Conservation (phyloP, 164 flowering plant species). For the Akebia trifoliata region DNA sequence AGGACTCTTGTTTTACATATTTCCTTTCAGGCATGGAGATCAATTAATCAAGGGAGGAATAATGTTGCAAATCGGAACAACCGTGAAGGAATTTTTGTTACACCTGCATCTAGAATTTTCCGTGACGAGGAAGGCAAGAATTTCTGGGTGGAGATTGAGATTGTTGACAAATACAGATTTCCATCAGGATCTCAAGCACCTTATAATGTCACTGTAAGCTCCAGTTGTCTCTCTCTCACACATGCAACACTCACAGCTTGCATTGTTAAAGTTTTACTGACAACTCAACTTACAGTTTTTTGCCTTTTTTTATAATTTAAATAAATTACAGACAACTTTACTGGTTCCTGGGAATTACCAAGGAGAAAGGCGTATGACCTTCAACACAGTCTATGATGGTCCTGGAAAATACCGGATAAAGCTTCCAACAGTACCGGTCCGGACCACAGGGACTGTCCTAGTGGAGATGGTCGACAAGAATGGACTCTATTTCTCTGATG, state of each 20-base stretch:
- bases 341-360: slow-evolving; percentile 97
- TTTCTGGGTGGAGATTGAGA: slow-evolving; percentile 96
- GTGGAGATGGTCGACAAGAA: slow-evolving; percentile 96
- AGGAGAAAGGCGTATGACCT: slow-evolving; percentile 79
- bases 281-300: too few species aligned
- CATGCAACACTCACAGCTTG: too few species aligned
- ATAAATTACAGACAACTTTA: slow-evolving; percentile 60
- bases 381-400: slow-evolving; percentile 47
- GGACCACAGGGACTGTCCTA: slow-evolving; percentile 89
- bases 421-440: slow-evolving; percentile 79
- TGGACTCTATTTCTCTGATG: slow-evolving; percentile 83
- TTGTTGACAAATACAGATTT: slow-evolving; percentile 68
- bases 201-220: slow-evolving; percentile 88
- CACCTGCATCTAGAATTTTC: slow-evolving; percentile 78
- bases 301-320: too few species aligned
- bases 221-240: neutral
- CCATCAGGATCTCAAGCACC: slow-evolving; percentile 90
- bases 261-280: too few species aligned
- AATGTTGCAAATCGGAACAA: slow-evolving; percentile 57
- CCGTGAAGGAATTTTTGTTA: slow-evolving; percentile 71
- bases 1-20: too few species aligned
- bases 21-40: slow-evolving; percentile 79
- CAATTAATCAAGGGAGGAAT: slow-evolving; percentile 82
- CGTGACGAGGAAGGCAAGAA: slow-evolving; percentile 97
- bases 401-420: slow-evolving; percentile 73